Evolutionary conservation across 495 filamentous ascomycete genomes (phyloP), one percentile per base, ranked within the genome.

Genomic region (Xylaria bambusicola): DNA sequence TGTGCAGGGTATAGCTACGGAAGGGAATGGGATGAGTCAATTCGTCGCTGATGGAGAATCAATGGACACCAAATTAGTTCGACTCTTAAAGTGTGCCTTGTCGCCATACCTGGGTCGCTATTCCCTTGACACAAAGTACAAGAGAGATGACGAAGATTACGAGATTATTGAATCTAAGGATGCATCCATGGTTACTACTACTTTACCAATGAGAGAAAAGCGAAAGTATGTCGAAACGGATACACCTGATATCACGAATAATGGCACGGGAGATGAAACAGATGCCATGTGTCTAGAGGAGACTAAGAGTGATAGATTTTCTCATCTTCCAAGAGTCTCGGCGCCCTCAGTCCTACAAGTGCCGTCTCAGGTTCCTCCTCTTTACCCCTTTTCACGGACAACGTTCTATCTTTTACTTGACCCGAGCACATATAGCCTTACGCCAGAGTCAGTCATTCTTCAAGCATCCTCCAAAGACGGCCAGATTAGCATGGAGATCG

Each of bases 51-150:
- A 77, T 24, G 72, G 75, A 9, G 87, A 90, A 57, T 79, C 81
- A 61, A 77, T 87, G 56, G 82, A 86, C 58, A 41, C 15, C 24
- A 88, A 88, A 67, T 78, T 90, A 4, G 77, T 91, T 7, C 77
- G 87, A 7, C 90, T 91, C 84, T 71, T 92, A 42, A 89, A 90
- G 62, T 86, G 80, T 0, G 84, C 85, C 0, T 64, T 91, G 26
- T 79, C 79, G 4, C 84, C 85, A 1, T 84, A 89, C 59, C 69
- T 88, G 45, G 75, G 62, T 21, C 77, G 85, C 56, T 90, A 85
- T 59, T 77, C 71, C 0, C 65, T 89, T 2, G 84, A 88, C 48
- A 72, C 88, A 49, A 79, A 83, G 62, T 86, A 86, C 64, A 74
- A 70, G 31, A 71, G 72, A 51, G 55, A 65, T 13, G 80, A 82